Evolutionary conservation across 495 filamentous ascomycete genomes (phyloP).

Genomic region (Opeltia flavorubescens): DNA sequence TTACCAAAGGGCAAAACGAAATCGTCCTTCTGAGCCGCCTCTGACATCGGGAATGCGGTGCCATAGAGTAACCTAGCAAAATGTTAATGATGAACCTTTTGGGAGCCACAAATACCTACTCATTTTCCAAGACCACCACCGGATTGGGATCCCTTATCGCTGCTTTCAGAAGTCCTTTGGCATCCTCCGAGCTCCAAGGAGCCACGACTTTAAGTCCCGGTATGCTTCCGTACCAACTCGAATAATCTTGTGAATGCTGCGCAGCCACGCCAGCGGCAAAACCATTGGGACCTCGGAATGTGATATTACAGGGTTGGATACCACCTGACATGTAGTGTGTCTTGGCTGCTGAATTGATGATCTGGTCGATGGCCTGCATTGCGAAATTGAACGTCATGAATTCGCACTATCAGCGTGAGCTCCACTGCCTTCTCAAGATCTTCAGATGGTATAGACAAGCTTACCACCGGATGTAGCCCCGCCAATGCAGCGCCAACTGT

Average conservation of each 20-base stretch:
- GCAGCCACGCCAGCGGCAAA: constrained; percentile 92
- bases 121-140: constrained; percentile 89
- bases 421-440: not conserved
- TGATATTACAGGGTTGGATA: constrained; percentile 98
- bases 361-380: constrained; percentile 99
- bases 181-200: constrained; percentile 93
- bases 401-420: constrained; percentile 53
- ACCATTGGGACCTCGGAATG: constrained; percentile 96
- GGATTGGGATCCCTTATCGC: constrained; percentile 97
- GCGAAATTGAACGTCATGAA: constrained; percentile 99
- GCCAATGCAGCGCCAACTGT: constrained; percentile 88
- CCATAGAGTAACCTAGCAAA: constrained; percentile 68
- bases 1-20: constrained; percentile 95
- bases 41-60: constrained; percentile 86
- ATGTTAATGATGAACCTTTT: constrained; percentile 9
- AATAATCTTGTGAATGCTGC: constrained; percentile 97
- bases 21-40: constrained; percentile 85
- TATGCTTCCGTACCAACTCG: constrained; percentile 96
- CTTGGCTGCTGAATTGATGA: constrained; percentile 98
- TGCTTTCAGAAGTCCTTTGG: constrained; percentile 93
- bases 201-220: constrained; percentile 93
- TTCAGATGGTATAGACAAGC: constrained; percentile 20
- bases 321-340: constrained; percentile 99
- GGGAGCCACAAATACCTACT: constrained; percentile 35
- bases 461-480: constrained; percentile 83